These are phyloP conservation scores for Colletotrichum tofieldiae DNA, from an alignment of 2,329 filamentous ascomycete genomes.

Conservation along the genomic window DNA sequence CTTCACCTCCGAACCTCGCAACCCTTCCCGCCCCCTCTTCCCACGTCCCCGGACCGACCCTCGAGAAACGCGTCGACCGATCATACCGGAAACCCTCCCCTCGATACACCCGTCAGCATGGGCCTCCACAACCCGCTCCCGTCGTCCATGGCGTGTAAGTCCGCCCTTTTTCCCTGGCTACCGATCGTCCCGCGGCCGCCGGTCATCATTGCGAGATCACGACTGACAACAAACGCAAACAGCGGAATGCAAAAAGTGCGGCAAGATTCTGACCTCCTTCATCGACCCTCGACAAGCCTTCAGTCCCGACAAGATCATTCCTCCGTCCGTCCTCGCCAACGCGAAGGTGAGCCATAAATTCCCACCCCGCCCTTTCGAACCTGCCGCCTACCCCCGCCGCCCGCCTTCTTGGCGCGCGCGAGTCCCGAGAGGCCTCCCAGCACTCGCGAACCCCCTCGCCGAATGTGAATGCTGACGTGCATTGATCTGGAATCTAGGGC, in stretches of 20 bases:
- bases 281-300: conserved; percentile 94
- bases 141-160: conserved; percentile 79
- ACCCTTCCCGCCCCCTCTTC: conserved; percentile 3
- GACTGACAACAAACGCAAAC: conserved; percentile 42
- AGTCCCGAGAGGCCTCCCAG: conserved; percentile 20
- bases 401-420: conserved; percentile 24
- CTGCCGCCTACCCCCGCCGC: conserved; percentile 21
- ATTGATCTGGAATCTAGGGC: conserved; percentile 63
- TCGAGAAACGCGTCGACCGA: not conserved
- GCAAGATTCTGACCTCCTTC: conserved; percentile 95
- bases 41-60: conserved; percentile 2
- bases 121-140: conserved; percentile 78
- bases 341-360: conserved; percentile 78
- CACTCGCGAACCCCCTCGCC: not conserved
- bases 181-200: conserved; percentile 44
- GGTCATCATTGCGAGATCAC: conserved; percentile 8
- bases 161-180: conserved; percentile 32
- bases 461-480: conserved; percentile 28
- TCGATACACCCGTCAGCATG: conserved; percentile 58
- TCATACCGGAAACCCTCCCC: conserved; percentile 1
- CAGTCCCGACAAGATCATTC: conserved; percentile 97
- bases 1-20: conserved; percentile 11
- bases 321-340: conserved; percentile 88
- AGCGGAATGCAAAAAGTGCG: conserved; percentile 98
- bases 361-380: conserved; percentile 28